Base-by-base conservation (phyloP, 768 basidiomycete species). In the Leccinum arenicola region DNA sequence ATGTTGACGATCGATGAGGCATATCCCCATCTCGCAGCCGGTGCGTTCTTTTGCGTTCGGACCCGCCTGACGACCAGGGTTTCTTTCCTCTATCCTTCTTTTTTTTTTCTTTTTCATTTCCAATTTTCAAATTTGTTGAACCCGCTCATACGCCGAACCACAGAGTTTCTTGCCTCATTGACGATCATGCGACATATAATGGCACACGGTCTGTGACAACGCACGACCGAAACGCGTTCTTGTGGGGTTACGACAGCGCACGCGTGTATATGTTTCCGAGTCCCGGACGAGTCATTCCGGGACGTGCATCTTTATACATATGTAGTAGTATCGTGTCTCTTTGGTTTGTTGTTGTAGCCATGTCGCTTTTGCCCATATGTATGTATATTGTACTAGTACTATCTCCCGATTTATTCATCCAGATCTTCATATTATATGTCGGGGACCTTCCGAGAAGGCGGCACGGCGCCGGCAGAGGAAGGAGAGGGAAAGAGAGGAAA, bases 171-270 rank as follows among this genome's bases (percentile, higher is more conserved):
- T 11, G 83, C 84, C 4, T 81, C 85, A 1, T 68, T 86, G 48
- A 79, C 80, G 69, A 84, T 88, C 61, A 84, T 88, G 84, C 79
- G 85, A 11, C 82, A 86, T 64, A 86, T 88, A 31, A 78, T 69
- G 6, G 73, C 75, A 36, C 74, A 84, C 61, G 72, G 78, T 49
- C 35, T 52, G 52, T 52, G 21, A 36, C 31, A 52, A 52, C 52
- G 43, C 43, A 45, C 11, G 43, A 45, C 19, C 43, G 52, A 52
- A 35, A 52, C 52, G 50, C 12, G 29, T 51, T 36, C 15, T 45
- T 45, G 19, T 45, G 19, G 31, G 6, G 29, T n/a, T 14, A 31
- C 31, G 50, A 51, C 50, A 31, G 31, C n/a, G 50, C 7, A 7
- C 19, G 11, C 27, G 12, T 49, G 48, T 49, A n/a, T n/a, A n/a